These are phyloP conservation scores for Phytophthora citrophthora DNA, from an alignment of 352 stramenopile species.

Conservation along the genomic window DNA sequence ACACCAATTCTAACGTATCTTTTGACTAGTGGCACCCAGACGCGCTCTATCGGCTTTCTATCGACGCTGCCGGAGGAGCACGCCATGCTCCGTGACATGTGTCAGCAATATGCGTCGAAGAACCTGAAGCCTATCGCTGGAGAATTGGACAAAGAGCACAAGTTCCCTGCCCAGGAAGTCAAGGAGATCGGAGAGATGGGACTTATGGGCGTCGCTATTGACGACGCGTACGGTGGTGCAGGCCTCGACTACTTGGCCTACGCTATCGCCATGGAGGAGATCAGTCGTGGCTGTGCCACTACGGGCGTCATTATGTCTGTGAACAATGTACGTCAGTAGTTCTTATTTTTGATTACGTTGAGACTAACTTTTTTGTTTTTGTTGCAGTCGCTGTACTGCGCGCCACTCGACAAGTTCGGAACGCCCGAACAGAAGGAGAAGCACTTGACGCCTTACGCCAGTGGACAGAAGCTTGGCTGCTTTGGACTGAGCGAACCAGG, in stretches of 20 bases:
- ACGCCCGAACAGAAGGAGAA: conserved; percentile 92
- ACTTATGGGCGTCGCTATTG: conserved; percentile 95
- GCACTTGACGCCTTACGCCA: conserved; percentile 90
- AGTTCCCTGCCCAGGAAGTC: conserved; percentile 83
- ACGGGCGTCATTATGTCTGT: conserved; percentile 97
- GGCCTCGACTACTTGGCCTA: conserved; percentile 97
- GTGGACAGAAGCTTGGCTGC: conserved; percentile 93
- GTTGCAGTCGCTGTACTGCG: conserved; percentile 94
- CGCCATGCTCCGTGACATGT: conserved; percentile 97
- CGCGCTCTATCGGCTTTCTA: conserved; percentile 63
- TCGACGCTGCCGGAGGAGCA: conserved; percentile 94
- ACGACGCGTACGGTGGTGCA: conserved; percentile 88
- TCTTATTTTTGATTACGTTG: not conserved
- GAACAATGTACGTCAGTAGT: conserved; percentile 73
- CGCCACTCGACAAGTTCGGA: conserved; percentile 94
- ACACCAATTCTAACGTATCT: conserved; percentile 7
- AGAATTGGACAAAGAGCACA: conserved; percentile 90
- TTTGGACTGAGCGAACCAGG: conserved; percentile 95
- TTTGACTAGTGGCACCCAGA: conserved; percentile 29
- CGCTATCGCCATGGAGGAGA: conserved; percentile 98
- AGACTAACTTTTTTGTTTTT: conserved; percentile 11
- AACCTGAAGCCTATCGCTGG: conserved; percentile 92
- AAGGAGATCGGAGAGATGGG: conserved; percentile 93
- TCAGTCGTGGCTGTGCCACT: conserved; percentile 95
- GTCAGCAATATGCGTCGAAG: conserved; percentile 95